Conservation (phyloP, 371 early-diverging fungal genomes). For the Dichotomocladium elegans region DNA sequence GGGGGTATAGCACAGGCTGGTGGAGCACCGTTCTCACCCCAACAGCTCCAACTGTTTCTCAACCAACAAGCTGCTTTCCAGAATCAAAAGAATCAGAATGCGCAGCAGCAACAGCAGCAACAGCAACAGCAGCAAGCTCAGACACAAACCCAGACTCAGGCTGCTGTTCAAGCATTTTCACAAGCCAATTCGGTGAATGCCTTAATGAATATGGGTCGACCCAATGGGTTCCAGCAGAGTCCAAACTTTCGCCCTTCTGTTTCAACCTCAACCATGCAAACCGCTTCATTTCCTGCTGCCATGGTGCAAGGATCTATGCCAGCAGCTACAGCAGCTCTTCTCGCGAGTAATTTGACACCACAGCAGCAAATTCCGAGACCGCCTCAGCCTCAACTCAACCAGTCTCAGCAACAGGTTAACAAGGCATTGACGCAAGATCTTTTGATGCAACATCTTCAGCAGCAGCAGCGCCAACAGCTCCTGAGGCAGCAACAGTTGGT, state of each 20-base stretch:
- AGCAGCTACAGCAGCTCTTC: slow-evolving; percentile 6
- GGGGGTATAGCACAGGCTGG: slow-evolving; percentile 10
- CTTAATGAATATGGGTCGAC: slow-evolving; percentile 7
- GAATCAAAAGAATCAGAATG: slow-evolving; percentile 17
- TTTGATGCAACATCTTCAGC: slow-evolving; percentile 13
- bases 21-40: slow-evolving; percentile 21
- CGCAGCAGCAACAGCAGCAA: slow-evolving; percentile 15
- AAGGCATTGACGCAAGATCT: slow-evolving; percentile 3
- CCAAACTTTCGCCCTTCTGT: slow-evolving; percentile 2
- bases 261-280: slow-evolving; percentile 10
- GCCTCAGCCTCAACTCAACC: slow-evolving; percentile 10
- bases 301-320: slow-evolving; percentile 9
- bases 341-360: slow-evolving; percentile 13
- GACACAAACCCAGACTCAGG: slow-evolving; percentile 13
- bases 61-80: slow-evolving; percentile 27
- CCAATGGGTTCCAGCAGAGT: slow-evolving; percentile 6
- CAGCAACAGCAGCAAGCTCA: slow-evolving; percentile 16
- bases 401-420: slow-evolving; percentile 11
- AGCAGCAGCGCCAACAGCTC: slow-evolving; percentile 17
- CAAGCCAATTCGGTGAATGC: slow-evolving; percentile 4
- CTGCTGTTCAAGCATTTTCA: slow-evolving; percentile 12
- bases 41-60: slow-evolving; percentile 31
- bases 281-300: not conserved
- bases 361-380: slow-evolving; percentile 1
- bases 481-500: slow-evolving; percentile 20